Conservation (phyloP, 257 asterid genomes). For the Echites panduratus region DNA sequence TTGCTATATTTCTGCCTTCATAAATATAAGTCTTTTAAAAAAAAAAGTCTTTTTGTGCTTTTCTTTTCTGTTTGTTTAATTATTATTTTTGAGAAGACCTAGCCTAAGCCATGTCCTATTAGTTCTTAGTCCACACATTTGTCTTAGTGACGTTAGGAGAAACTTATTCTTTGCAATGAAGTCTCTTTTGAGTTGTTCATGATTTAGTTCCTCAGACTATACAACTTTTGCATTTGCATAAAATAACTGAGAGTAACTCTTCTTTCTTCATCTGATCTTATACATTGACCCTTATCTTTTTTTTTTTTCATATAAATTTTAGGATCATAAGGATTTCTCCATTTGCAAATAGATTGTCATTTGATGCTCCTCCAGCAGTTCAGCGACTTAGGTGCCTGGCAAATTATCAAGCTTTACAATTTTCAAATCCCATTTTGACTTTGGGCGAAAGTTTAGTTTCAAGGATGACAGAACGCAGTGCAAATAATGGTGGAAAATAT, state of each 20-base stretch:
- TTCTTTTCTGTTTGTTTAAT: background rate
- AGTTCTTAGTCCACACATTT: background rate
- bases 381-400: constrained; percentile 92
- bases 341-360: constrained; percentile 86
- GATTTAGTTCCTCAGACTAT: background rate
- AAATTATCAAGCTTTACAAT: constrained; percentile 85
- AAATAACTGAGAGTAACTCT: background rate
- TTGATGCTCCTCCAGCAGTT: constrained; percentile 83
- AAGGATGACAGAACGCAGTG: constrained; percentile 84
- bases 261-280: background rate
- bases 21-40: background rate
- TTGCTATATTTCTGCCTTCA: background rate
- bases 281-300: background rate
- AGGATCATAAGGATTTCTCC: constrained; percentile 94
- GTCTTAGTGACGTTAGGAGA: background rate
- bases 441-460: constrained; percentile 68
- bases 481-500: constrained; percentile 79
- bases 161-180: background rate
- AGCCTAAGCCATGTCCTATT: background rate
- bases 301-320: constrained; percentile 18
- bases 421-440: constrained; percentile 61
- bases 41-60: background rate
- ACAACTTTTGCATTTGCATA: background rate
- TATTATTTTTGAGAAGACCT: background rate
- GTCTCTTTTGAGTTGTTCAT: background rate